phyloP scores from a whole-genome alignment of 495 filamentous ascomycete species.

The Apodospora peruviana region DNA sequence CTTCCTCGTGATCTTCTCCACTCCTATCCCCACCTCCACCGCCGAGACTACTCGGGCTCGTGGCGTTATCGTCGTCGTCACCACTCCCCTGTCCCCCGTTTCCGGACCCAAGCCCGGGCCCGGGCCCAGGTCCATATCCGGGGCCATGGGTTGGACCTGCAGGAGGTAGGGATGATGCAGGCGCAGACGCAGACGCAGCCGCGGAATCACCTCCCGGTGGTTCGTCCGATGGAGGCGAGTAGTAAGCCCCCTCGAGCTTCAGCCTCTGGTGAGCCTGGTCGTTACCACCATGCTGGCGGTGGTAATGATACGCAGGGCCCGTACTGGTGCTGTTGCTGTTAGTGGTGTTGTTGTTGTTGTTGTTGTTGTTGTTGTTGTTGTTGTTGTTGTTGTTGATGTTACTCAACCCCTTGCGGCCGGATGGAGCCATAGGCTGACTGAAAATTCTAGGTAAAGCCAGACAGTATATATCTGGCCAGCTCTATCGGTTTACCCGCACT shows the following conservation, averaged over 20 bases:
- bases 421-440: background rate
- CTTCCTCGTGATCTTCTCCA: no score
- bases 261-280: background rate
- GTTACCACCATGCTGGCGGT: background rate
- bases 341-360: background rate
- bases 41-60: background rate
- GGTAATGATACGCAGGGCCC: background rate
- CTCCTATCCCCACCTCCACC: background rate
- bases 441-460: background rate
- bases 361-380: background rate
- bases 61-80: background rate
- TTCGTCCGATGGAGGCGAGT: background rate
- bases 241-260: background rate
- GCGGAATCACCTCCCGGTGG: background rate
- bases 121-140: background rate
- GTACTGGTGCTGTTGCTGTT: background rate
- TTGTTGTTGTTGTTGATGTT: background rate
- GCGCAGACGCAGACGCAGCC: background rate
- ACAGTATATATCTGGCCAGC: background rate
- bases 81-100: background rate
- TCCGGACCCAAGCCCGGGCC: background rate
- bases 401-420: background rate
- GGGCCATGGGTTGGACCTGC: background rate
- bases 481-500: no score
- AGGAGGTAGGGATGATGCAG: background rate